Evolutionary conservation across 345 rosid genomes (phyloP).

Genomic region (Chamaenerion angustifolium): DNA sequence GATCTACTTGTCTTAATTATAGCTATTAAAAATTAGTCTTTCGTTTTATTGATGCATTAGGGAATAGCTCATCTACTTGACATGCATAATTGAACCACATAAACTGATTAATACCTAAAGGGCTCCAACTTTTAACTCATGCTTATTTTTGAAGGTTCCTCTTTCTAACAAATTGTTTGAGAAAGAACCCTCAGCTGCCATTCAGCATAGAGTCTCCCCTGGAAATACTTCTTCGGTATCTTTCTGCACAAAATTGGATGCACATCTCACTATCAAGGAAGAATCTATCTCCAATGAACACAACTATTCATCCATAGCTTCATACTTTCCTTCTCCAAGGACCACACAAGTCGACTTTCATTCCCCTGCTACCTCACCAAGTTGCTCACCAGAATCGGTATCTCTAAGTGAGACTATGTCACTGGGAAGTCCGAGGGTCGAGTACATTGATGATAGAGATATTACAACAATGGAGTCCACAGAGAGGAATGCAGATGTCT

Average conservation of each 20-base stretch:
- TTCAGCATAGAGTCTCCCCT: conserved; percentile 12
- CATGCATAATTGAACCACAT: too few species aligned
- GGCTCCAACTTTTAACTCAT: background rate
- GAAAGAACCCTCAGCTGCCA: conserved; percentile 28
- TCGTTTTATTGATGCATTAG: too few species aligned
- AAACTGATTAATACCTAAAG: too few species aligned
- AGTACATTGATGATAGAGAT: conserved; percentile 42
- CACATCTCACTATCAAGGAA: background rate
- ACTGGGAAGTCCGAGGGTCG: conserved; percentile 63
- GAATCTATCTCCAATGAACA: background rate
- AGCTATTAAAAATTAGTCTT: too few species aligned
- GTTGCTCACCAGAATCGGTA: conserved; percentile 41
- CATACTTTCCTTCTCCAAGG: background rate
- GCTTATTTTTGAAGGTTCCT: conserved; percentile 23
- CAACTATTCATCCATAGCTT: background rate
- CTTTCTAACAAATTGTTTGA: conserved; percentile 41
- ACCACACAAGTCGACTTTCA: background rate
- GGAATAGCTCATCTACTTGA: too few species aligned
- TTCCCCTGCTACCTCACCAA: conserved; percentile 29
- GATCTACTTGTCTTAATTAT: too few species aligned
- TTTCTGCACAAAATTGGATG: conserved; percentile 17
- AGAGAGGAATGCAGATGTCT: conserved; percentile 45
- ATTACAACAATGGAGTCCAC: conserved; percentile 36
- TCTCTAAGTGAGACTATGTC: conserved; percentile 70
- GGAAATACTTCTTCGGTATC: conserved; percentile 19